Percentiles rank a stretch among this genome's conserved stretches.
phyloP scores from a whole-genome alignment of 208 protist genomes.

The Wallacemonas sp. region DNA sequence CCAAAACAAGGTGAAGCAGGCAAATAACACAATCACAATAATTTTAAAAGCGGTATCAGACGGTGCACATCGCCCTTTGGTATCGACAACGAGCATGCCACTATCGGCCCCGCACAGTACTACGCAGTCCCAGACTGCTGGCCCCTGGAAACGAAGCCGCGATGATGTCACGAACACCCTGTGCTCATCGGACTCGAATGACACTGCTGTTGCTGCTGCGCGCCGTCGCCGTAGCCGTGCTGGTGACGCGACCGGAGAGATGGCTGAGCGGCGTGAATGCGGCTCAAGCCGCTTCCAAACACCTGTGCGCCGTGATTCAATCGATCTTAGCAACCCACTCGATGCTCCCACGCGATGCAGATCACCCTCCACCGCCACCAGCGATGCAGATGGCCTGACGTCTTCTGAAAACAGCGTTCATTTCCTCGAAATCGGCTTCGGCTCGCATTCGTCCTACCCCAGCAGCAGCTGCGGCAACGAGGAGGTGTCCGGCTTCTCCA shows the following conservation, averaged over 20 bases:
- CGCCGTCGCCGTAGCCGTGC: neutral
- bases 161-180: neutral
- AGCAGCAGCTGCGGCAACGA: neutral
- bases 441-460: neutral
- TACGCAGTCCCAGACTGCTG: slow-evolving; percentile 19
- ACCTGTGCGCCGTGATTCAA: neutral
- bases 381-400: slow-evolving; percentile 3
- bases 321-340: neutral
- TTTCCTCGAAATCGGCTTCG: neutral
- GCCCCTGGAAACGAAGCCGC: neutral
- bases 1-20: too few relatives aligned
- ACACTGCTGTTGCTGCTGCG: neutral
- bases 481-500: neutral
- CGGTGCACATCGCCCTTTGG: neutral
- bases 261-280: neutral
- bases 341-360: slow-evolving; percentile 5
- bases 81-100: neutral
- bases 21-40: too few relatives aligned
- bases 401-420: slow-evolving; percentile 12
- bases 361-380: neutral
- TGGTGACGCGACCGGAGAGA: neutral
- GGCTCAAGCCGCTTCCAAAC: neutral
- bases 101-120: slow-evolving; percentile 14
- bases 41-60: too few relatives aligned
- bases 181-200: neutral